Evolutionary conservation across 129 eudicot species (phyloP).

Genomic region (Apium graveolens): DNA sequence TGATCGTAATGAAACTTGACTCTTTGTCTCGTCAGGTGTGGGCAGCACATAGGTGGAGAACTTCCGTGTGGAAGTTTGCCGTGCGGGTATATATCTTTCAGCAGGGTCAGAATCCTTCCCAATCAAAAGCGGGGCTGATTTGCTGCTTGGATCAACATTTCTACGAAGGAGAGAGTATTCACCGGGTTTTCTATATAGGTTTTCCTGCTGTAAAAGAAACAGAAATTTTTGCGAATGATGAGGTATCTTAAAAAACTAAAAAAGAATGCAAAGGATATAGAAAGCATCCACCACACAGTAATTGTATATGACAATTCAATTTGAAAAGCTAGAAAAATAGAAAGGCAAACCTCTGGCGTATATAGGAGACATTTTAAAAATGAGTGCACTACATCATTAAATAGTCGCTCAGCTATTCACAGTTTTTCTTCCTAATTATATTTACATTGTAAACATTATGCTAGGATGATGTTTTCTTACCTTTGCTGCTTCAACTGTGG

Average conservation of each 20-base stretch:
- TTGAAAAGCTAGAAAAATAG: neutral
- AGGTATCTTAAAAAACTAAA: neutral
- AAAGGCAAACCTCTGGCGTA: neutral
- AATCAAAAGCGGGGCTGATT: slow-evolving; percentile 71
- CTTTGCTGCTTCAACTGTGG: slow-evolving; percentile 29
- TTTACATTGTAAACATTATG: neutral
- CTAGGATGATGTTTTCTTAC: slow-evolving; percentile 23
- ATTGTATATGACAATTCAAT: neutral
- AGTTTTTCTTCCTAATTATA: neutral
- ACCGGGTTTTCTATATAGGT: slow-evolving; percentile 22
- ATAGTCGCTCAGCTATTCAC: neutral
- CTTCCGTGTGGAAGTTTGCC: slow-evolving; percentile 47
- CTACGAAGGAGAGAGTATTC: slow-evolving; percentile 30
- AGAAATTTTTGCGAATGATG: neutral
- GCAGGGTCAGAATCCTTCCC: slow-evolving; percentile 37
- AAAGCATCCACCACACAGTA: neutral
- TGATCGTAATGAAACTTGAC: slow-evolving; percentile 30
- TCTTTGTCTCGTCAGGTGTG: slow-evolving; percentile 46
- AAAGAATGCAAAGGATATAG: neutral
- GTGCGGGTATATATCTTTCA: slow-evolving; percentile 41
- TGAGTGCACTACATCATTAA: neutral
- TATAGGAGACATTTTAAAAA: neutral
- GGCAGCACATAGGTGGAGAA: slow-evolving; percentile 64
- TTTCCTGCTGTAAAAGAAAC: slow-evolving; percentile 29
- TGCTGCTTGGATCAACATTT: slow-evolving; percentile 36